Evolutionary conservation across 1,284 basidiomycete genomes (phyloP).

Genomic region (Marasmius fiardii): DNA sequence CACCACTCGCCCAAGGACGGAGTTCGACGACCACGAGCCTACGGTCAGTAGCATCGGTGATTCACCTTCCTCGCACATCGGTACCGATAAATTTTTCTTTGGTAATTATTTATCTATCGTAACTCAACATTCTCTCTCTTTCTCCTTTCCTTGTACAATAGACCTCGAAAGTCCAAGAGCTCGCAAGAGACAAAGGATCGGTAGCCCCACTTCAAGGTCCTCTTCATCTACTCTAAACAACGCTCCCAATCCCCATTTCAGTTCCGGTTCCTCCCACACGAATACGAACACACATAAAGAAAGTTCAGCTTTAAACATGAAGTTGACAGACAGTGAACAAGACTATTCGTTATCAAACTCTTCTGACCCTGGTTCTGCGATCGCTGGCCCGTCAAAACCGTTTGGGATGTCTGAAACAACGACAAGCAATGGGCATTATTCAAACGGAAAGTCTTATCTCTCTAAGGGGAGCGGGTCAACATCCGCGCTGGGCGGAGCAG

Average conservation of each 20-base stretch:
- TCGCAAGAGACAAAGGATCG: constrained; percentile 69
- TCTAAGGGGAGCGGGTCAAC: constrained; percentile 31
- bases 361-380: constrained; percentile 30
- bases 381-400: constrained; percentile 5
- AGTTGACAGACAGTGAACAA: constrained; percentile 49
- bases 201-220: constrained; percentile 22
- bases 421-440: not conserved
- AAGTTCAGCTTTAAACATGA: constrained; percentile 35
- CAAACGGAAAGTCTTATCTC: not conserved
- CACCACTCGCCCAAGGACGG: constrained; percentile 57
- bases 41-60: constrained; percentile 27
- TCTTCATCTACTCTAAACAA: constrained; percentile 21
- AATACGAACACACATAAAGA: not conserved
- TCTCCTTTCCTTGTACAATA: constrained; percentile 22
- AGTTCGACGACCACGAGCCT: constrained; percentile 48
- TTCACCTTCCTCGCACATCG: constrained; percentile 12
- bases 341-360: constrained; percentile 38
- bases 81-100: constrained; percentile 18
- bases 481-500: constrained; percentile 26
- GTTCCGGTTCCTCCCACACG: not conserved
- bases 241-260: not conserved
- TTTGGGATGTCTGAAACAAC: constrained; percentile 12
- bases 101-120: constrained; percentile 21
- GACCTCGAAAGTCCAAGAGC: constrained; percentile 53
- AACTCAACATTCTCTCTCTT: constrained; percentile 17